phyloP scores from a whole-genome alignment of 768 basidiomycete species.

The Russula dissimulans region DNA sequence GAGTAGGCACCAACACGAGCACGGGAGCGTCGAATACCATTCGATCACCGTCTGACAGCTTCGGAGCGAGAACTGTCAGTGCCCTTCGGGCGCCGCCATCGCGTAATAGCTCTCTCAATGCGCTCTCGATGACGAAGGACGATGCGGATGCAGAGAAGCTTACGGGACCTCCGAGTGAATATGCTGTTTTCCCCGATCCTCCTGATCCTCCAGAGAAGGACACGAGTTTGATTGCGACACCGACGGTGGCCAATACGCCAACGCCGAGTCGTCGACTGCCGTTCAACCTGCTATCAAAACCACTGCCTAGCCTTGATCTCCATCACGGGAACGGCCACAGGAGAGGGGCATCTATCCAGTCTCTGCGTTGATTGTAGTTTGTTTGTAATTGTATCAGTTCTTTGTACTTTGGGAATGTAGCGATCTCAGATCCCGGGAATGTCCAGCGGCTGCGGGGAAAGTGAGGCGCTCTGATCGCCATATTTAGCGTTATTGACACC shows the following conservation, averaged over 20 bases:
- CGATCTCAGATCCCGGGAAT: no score
- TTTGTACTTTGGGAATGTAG: no score
- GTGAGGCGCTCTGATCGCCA: not conserved
- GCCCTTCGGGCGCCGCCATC: slow-evolving; percentile 46
- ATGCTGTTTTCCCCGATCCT: slow-evolving; percentile 65
- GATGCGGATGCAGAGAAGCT: slow-evolving; percentile 42
- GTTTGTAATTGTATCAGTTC: not conserved
- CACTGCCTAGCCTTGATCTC: slow-evolving; percentile 27
- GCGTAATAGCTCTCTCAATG: slow-evolving; percentile 36
- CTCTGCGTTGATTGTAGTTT: slow-evolving; percentile 18
- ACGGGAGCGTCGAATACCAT: slow-evolving; percentile 35
- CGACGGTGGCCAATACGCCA: slow-evolving; percentile 16
- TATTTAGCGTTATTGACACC: not conserved
- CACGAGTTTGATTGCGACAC: slow-evolving; percentile 22
- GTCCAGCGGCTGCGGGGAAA: no score
- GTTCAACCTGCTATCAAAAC: slow-evolving; percentile 61
- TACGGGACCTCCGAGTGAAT: slow-evolving; percentile 60
- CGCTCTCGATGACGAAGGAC: slow-evolving; percentile 25
- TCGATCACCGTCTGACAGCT: slow-evolving; percentile 25
- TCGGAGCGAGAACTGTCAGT: slow-evolving; percentile 29
- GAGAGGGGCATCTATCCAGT: slow-evolving; percentile 35
- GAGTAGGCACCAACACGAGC: slow-evolving; percentile 61
- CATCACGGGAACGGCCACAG: slow-evolving; percentile 30
- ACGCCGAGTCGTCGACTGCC: slow-evolving; percentile 32
- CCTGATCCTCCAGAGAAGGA: slow-evolving; percentile 52